These are phyloP conservation scores for Leccinum sublutescens DNA, from an alignment of 768 basidiomycete genomes.

Conservation along the genomic window DNA sequence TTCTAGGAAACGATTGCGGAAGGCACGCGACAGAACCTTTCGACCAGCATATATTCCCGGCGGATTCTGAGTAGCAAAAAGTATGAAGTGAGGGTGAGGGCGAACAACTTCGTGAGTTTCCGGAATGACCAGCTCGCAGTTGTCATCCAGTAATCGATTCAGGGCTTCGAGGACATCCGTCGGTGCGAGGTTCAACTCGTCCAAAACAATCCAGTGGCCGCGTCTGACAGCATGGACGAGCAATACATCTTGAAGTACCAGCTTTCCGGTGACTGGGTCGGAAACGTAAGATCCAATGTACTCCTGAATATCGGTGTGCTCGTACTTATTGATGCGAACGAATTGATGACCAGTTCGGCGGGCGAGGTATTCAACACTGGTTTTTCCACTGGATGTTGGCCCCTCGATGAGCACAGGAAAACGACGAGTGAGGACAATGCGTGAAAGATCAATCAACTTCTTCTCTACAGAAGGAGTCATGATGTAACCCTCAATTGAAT, in stretches of 20 bases:
- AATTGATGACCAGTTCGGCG: constrained; percentile 91
- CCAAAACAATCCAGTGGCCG: constrained; percentile 97
- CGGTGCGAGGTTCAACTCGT: constrained; percentile 96
- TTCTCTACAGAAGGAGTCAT: constrained; percentile 95
- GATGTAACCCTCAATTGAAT: constrained; percentile 78
- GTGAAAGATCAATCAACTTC: constrained; percentile 92
- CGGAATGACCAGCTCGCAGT: constrained; percentile 91
- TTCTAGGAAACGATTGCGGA: constrained; percentile 96
- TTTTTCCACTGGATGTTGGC: constrained; percentile 97
- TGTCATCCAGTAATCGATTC: constrained; percentile 95
- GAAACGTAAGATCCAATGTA: constrained; percentile 97
- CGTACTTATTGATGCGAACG: constrained; percentile 98
- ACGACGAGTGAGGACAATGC: constrained; percentile 82
- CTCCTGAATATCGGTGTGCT: constrained; percentile 99
- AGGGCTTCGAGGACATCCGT: constrained; percentile 97
- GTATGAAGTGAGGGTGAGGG: constrained; percentile 95
- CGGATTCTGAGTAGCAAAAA: constrained; percentile 98
- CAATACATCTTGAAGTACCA: constrained; percentile 92
- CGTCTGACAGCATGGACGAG: constrained; percentile 89
- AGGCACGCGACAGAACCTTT: constrained; percentile 92
- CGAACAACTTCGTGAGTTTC: constrained; percentile 94
- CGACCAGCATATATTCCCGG: constrained; percentile 93
- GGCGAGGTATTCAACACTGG: constrained; percentile 95
- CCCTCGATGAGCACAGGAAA: constrained; percentile 98
- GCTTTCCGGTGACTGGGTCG: constrained; percentile 85